Conservation (phyloP, 768 basidiomycete species). For the Amanita subjunquillea region DNA sequence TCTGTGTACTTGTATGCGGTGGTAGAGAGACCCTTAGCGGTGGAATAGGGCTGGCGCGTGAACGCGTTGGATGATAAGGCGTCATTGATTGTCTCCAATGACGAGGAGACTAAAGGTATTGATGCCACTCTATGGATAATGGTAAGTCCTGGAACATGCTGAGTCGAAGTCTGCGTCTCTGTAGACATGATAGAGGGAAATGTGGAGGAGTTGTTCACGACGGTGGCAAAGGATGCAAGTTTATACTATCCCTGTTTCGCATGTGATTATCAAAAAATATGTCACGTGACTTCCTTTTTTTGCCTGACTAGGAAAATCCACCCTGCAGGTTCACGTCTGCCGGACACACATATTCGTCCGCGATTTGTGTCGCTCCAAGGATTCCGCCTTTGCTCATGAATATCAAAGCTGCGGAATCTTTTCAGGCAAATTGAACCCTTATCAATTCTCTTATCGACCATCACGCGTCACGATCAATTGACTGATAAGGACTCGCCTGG, state of each 20-base stretch:
- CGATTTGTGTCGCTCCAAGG: no score
- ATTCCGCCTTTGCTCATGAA: no score
- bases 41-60: conserved; percentile 55
- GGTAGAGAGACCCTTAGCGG: conserved; percentile 50
- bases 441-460: neutral
- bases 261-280: conserved; percentile 1
- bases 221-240: neutral
- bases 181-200: conserved; percentile 8
- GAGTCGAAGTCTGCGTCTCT: conserved; percentile 13
- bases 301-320: neutral
- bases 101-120: conserved; percentile 65
- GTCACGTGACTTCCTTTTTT: conserved; percentile 2
- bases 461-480: no score
- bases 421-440: neutral
- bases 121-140: conserved; percentile 53
- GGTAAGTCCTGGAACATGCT: conserved; percentile 41
- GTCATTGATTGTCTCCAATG: conserved; percentile 46
- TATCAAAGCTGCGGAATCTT: no score
- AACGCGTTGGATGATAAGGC: conserved; percentile 49
- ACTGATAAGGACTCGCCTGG: no score
- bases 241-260: conserved; percentile 5
- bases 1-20: conserved; percentile 53
- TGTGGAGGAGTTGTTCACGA: neutral
- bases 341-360: no score
- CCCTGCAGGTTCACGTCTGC: no score